Base-by-base conservation (phyloP, 805 yeast genomes). In the Zygosaccharomyces pseudorouxii region DNA sequence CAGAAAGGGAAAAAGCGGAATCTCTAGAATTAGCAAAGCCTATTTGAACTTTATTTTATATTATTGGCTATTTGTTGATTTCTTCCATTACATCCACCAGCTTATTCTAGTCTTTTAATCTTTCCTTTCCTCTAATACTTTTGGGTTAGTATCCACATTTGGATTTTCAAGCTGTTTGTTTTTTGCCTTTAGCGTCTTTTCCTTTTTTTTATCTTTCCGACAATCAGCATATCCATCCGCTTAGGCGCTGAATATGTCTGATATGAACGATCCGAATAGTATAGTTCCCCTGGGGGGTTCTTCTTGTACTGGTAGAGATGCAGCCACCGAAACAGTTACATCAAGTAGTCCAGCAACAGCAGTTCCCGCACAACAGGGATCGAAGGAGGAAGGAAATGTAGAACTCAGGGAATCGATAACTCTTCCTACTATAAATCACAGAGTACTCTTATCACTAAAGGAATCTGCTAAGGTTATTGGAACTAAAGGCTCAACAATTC, bases 381-480 rank as follows among this genome's bases (percentile, higher is more conserved):
- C 20, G 3, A 33, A 33, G 22, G 11, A 33, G 20, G 33, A 40
- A 14, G 44, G 18, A 25, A 38, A 18, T 25, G 22, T 23, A 42
- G 23, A 23, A 12, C 23, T 19, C n/a, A 36, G 18, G 37, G 48
- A 35, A n/a, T 16, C 29, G 14, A 20, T 40, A 25, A 38, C 50
- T 14, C 41, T 40, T 22, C 51, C 55, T 12, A 55, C 56, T 14
- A 51, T 55, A 35, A 57, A 52, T 22, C 61, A 56, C 53, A 63
- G 74, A 53, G 77, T 88, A 1, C 74, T 89, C 25, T 85, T 89
- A 16, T 81, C 93, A 2, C 79, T 89, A 47, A 85, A 84, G 62
- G 97, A 89, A 66, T 90, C 95, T 10, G 96, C 96, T 14, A 86
- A 89, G 52, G 80, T 89, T 53, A 89, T 89, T 57, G 97, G 97